Evolutionary conservation across 257 asterid species (phyloP), one percentile per base, ranked within the genome.

Genomic region (Lavandula angustifolia): DNA sequence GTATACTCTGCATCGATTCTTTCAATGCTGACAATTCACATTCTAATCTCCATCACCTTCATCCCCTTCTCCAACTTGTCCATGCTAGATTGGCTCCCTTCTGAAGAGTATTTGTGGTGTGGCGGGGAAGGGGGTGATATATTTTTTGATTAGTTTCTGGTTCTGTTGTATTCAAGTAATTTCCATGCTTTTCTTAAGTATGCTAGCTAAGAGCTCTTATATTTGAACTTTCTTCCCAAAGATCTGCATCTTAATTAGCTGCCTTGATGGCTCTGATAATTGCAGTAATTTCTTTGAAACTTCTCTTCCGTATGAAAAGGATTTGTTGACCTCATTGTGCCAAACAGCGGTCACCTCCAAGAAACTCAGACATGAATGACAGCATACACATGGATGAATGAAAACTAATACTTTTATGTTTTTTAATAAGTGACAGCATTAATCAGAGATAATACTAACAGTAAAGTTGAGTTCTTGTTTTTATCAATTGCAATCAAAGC

Each of bases 401-500:
- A 49, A 62, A 11, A 18, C 4, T 13, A 59, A 54, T 35, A 54
- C 29, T 13, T 27, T 13, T 12, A 35, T 44, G 31, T 9, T 31
- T 62, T 43, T 18, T 5, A 10, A 17, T 49, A 61, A 37, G 65
- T 62, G 43, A 7, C 42, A 34, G 11, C 17, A 54, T 32, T 18
- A 54, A 51, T 16, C 66, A 56, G 35, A 29, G 68, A 54, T 46
- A 37, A 7, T 54, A 17, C 64, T 42, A 50, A 9, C 60, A 51
- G 42, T 32, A 62, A 51, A 43, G 14, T 62, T 52, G 35, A 60
- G 44, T 6, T 62, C 35, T 63, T 66, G 35, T 47, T 4, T 58
- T 40, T 29, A 17, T 60, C 38, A 56, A 44, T 46, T 34, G 17
- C 5, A 53, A 54, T 62, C 58, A 71, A 55, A 70, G 17, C 64